Evolutionary conservation across 2,329 filamentous ascomycete genomes (phyloP), one percentile per base, ranked within the genome.

Genomic region (Talaromyces sp.): DNA sequence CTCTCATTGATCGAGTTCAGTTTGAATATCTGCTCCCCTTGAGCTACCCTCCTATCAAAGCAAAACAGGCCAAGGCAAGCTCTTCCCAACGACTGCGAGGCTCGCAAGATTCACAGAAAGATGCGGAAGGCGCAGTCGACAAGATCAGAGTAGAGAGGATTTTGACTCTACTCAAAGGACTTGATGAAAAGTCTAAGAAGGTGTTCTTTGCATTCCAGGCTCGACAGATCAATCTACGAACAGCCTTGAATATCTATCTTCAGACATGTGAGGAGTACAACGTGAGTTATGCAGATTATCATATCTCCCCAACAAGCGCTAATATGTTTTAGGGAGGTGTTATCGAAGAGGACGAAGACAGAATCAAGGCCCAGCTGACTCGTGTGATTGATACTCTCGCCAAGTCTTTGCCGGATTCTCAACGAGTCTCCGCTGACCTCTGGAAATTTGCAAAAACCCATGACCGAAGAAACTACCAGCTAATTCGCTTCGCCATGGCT

Each of bases 361-460:
- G 88, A 19, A 81, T 82, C 67, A 92, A 92, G 68, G 80, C 81
- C 10, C 88, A 88, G 60, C 82, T 99, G 32, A 85, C 87, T 61
- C 87, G 84, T 66, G 85, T 92, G 13, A 86, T 96, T 52, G 82
- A 88, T 57, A 91, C 88, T 71, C 80, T 96, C 49, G 83, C 87
- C 4, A 86, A 87, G 64, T 88, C 88, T 60, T 85, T 96, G 58
- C 91, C 93, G 0, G 93, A 99, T 67, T 78, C 86, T 0, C 73
- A 84, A 58, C 87, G 89, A 66, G 88, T 90, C 19, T 85, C 84
- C 36, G 84, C 86, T 17, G 92, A 98, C 74, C 79, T 99, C 13
- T 88, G 91, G 78, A 96, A 91, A 69, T 98, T 97, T 72, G 92
- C 92, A 42, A 96, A 93, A 74, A 83, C 88, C 67, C 91, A 98